Evolutionary conservation across 1,139 yeast species (phyloP).

Genomic region (Zygoascus meyerae): DNA sequence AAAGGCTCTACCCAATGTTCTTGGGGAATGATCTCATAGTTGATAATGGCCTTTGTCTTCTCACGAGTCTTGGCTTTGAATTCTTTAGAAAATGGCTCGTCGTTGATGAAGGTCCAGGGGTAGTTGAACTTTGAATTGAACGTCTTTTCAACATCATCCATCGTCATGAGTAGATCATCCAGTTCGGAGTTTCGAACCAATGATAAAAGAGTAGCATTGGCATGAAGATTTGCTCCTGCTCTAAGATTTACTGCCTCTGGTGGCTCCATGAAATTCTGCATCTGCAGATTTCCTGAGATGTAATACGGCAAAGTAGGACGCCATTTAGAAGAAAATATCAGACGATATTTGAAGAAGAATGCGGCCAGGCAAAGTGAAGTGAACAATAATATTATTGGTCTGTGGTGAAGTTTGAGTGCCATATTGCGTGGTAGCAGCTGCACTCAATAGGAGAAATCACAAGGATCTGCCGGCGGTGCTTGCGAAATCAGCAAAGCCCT

Average conservation of each 20-base stretch:
- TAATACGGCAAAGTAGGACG: constrained; percentile 24
- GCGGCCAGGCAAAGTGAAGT: background rate
- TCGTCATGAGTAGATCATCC: constrained; percentile 45
- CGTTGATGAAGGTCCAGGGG: constrained; percentile 79
- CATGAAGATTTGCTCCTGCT: constrained; percentile 26
- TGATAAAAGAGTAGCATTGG: constrained; percentile 69
- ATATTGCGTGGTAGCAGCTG: background rate
- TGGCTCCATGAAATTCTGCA: constrained; percentile 22
- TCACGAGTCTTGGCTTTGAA: constrained; percentile 44
- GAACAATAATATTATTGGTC: background rate
- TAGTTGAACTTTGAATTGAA: constrained; percentile 68
- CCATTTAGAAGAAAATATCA: constrained; percentile 17
- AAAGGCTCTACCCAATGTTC: constrained; percentile 63
- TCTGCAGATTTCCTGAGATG: constrained; percentile 24
- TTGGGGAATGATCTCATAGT: constrained; percentile 49
- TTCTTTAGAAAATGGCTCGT: constrained; percentile 52
- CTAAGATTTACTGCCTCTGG: constrained; percentile 15
- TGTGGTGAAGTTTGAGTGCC: background rate
- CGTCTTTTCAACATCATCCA: constrained; percentile 51
- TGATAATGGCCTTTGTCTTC: constrained; percentile 46
- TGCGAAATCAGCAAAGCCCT: no score
- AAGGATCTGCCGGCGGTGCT: no score
- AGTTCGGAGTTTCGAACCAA: constrained; percentile 64
- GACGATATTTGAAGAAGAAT: background rate
- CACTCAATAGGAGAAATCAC: no score